Evolutionary conservation across 257 asterid genomes (phyloP).

Genomic region (Nicotiana noctiflora): DNA sequence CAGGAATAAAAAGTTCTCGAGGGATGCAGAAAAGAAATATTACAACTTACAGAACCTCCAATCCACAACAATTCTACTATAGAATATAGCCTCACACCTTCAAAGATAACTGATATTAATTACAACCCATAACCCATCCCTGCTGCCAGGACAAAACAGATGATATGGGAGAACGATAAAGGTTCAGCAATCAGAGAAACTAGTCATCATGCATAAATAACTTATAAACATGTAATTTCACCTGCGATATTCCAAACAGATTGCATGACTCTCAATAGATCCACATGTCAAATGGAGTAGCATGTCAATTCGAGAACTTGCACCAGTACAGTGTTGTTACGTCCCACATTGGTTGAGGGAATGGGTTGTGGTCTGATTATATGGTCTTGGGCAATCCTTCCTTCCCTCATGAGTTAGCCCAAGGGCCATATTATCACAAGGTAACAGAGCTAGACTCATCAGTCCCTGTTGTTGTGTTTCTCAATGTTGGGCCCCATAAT

Average conservation of each 20-base stretch:
- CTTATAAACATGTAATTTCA: neutral
- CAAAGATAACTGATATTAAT: neutral
- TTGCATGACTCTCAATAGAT: neutral
- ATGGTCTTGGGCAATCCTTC: no score
- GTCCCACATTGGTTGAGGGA: no score
- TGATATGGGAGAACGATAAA: neutral
- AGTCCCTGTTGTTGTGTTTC: no score
- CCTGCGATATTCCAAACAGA: neutral
- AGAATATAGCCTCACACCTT: neutral
- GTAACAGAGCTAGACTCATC: no score
- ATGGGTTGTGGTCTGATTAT: no score
- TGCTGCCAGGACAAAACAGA: neutral
- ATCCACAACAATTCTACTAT: neutral
- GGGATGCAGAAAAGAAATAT: neutral
- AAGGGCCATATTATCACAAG: no score
- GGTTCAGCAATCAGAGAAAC: neutral
- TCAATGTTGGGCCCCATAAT: no score
- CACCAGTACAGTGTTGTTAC: neutral
- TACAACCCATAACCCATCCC: neutral
- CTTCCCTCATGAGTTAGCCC: no score
- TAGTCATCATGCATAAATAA: neutral
- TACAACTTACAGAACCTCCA: neutral
- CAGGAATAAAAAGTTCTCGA: slow-evolving; percentile 13
- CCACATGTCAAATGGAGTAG: neutral
- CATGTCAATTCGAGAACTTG: neutral